Evolutionary conservation across 2,329 filamentous ascomycete species (phyloP), one percentile per base, ranked within the genome.

Genomic region (Aspergillus sp.): DNA sequence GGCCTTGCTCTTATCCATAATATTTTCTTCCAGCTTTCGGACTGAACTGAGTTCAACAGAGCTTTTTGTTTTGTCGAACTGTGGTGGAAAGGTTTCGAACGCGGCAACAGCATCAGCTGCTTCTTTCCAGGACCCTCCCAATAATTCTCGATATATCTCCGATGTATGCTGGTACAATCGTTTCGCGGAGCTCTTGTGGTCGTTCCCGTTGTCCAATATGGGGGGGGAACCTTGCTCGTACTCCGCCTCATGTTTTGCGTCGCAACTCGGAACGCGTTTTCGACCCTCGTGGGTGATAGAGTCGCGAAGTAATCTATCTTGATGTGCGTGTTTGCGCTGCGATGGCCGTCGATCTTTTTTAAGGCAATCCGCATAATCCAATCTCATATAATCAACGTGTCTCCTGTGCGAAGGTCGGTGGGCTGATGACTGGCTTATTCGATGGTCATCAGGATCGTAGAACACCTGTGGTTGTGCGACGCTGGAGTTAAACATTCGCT

Each of bases 1-100:
- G 4, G 76, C 74, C 39, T 77, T 75, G 17, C 72, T 66, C 39
- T 78, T 73, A 56, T 80, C 72, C 46, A 73, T 62, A 43, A 85
- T 67, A 35, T 80, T 66, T 51, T 75, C 71, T 21, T 79, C 60
- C 45, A 80, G 70, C 17, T 66, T 64, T 56, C 76, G 68, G 53
- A 77, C 72, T 12, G 67, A 67, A 14, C 64, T 68, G 49, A 75
- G 68, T 19, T 77, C 74, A 21, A 72, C 64, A 33, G 65, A 67
- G 53, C 75, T 69, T 7, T 62, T 60, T 40, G 63, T 65, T 3
- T 59, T 64, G 23, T 61, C 64, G 48, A 63, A 61, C 24, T 55
- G 41, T 31, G 57, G 54, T 43, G 19, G 19, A 35, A 43, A 33
- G 4, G 23, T 31, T 46, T 19, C 33, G 79, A 79, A 46, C 81